Conservation (phyloP, 441 rosid genomes). For the Pelargonium cotyledonis region DNA sequence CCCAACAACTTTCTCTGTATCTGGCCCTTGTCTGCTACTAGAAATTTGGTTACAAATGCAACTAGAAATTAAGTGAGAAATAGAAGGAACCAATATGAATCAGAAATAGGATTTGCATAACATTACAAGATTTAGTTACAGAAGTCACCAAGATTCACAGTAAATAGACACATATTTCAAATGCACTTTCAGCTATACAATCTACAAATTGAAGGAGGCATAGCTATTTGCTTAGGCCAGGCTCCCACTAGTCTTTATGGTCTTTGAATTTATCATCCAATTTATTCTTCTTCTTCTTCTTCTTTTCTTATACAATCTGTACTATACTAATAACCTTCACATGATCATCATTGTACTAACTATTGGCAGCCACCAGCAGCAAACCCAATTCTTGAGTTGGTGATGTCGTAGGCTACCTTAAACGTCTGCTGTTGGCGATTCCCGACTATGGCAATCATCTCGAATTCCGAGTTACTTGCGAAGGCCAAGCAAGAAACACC, state of each 20-base stretch:
- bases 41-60: neutral
- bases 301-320: neutral
- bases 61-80: neutral
- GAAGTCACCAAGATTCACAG: neutral
- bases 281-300: neutral
- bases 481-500: slow-evolving; percentile 43
- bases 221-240: neutral
- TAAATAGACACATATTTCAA: slow-evolving; percentile 2
- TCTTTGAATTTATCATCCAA: slow-evolving; percentile 3
- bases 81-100: neutral
- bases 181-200: neutral
- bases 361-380: slow-evolving; percentile 14
- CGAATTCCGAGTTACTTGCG: slow-evolving; percentile 16
- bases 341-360: slow-evolving; percentile 14
- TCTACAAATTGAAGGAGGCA: neutral
- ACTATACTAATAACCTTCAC: neutral
- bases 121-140: neutral
- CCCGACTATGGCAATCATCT: slow-evolving; percentile 33
- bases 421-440: slow-evolving; percentile 42
- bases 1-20: slow-evolving; percentile 1
- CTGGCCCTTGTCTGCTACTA: neutral
- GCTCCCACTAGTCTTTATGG: neutral
- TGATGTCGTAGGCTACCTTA: slow-evolving; percentile 34
- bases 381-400: slow-evolving; percentile 37
- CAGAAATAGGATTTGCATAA: neutral